These are phyloP conservation scores for Chalciporus pseudorubinellus DNA, from an alignment of 768 basidiomycete genomes.

Conservation along the genomic window DNA sequence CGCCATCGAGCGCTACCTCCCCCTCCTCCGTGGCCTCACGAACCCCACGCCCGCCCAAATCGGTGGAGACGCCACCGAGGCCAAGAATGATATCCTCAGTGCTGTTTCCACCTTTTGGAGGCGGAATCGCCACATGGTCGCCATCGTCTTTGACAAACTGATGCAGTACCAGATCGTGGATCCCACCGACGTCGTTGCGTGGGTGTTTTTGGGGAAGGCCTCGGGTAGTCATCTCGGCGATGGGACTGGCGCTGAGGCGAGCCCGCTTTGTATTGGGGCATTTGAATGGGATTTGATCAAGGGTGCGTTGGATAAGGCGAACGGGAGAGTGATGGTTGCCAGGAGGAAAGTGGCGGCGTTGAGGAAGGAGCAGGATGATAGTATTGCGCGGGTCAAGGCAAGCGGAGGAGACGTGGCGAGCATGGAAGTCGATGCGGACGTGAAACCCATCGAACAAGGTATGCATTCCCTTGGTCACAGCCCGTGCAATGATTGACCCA, in stretches of 20 bases:
- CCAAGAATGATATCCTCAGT: constrained; percentile 68
- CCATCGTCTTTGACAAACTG: constrained; percentile 94
- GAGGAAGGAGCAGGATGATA: constrained; percentile 88
- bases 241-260: constrained; percentile 31
- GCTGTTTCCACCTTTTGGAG: constrained; percentile 81
- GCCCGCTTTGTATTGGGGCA: constrained; percentile 43
- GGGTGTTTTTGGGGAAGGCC: constrained; percentile 73
- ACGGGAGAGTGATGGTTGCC: constrained; percentile 80
- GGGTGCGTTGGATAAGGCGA: constrained; percentile 84
- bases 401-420: constrained; percentile 48
- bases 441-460: constrained; percentile 51
- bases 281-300: constrained; percentile 86
- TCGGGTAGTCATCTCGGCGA: constrained; percentile 35
- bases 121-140: constrained; percentile 79
- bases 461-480: not conserved
- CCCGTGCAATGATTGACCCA: constrained; percentile 2
- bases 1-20: constrained; percentile 92
- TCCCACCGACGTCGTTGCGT: constrained; percentile 84
- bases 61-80: constrained; percentile 45
- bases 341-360: constrained; percentile 69
- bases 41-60: constrained; percentile 10
- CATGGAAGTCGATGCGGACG: constrained; percentile 73
- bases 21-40: constrained; percentile 65
- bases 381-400: constrained; percentile 71
- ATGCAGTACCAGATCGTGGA: constrained; percentile 99